phyloP scores from a whole-genome alignment of 140 eudicot genomes.

The Artemisia princeps region DNA sequence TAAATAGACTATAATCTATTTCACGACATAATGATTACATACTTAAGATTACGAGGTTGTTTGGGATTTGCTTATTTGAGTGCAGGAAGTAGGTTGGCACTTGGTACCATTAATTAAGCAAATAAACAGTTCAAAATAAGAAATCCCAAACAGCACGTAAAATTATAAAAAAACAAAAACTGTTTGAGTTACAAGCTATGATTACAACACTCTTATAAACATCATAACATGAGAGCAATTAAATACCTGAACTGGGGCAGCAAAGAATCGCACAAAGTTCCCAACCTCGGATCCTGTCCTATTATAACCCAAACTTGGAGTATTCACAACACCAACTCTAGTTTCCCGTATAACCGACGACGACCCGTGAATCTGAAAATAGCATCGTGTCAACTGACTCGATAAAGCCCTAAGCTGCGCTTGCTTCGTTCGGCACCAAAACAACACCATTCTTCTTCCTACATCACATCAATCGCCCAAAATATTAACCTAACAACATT shows the following conservation, averaged over 20 bases:
- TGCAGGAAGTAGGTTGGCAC: too few relatives aligned
- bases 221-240: too few relatives aligned
- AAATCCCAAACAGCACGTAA: too few relatives aligned
- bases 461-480: conserved; percentile 4
- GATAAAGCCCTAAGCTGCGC: conserved; percentile 30
- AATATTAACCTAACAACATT: too few relatives aligned
- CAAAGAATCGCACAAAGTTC: conserved; percentile 33
- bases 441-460: conserved; percentile 37
- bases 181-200: background rate
- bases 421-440: conserved; percentile 48
- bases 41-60: too few relatives aligned
- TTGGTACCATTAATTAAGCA: too few relatives aligned
- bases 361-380: conserved; percentile 30
- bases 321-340: conserved; percentile 12
- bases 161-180: too few relatives aligned
- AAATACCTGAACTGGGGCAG: conserved; percentile 35
- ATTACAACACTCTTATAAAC: background rate
- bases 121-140: too few relatives aligned
- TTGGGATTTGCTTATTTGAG: too few relatives aligned
- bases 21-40: too few relatives aligned
- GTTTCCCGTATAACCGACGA: conserved; percentile 15
- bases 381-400: conserved; percentile 35
- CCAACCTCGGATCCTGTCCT: conserved; percentile 25
- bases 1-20: too few relatives aligned
- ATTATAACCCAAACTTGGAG: conserved; percentile 16